phyloP scores from a whole-genome alignment of 805 yeast genomes.

The Wickerhamomyces mucosus region DNA sequence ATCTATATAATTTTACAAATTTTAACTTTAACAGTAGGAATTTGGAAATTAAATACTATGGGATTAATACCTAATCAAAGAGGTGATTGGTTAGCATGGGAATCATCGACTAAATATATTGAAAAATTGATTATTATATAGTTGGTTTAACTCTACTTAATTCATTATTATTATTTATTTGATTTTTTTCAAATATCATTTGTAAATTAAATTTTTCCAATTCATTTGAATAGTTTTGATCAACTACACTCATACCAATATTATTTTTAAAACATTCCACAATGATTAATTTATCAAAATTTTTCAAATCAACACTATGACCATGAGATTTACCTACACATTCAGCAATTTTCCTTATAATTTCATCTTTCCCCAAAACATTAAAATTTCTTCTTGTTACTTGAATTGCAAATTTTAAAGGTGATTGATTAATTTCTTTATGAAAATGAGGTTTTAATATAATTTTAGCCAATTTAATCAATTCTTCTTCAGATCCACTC shows the following conservation, averaged over 20 bases:
- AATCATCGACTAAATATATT: constrained; percentile 26
- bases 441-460: constrained; percentile 69
- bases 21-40: constrained; percentile 59
- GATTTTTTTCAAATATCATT: constrained; percentile 52
- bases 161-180: constrained; percentile 6
- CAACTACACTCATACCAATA: constrained; percentile 80
- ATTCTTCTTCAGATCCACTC: constrained; percentile 60
- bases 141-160: constrained; percentile 7
- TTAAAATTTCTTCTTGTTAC: constrained; percentile 73
- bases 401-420: constrained; percentile 64
- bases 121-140: constrained; percentile 3
- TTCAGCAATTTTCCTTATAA: constrained; percentile 64
- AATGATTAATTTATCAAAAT: constrained; percentile 67
- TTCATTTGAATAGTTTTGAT: constrained; percentile 48
- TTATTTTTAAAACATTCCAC: constrained; percentile 86
- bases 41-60: constrained; percentile 80
- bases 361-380: constrained; percentile 58
- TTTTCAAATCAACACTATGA: constrained; percentile 72
- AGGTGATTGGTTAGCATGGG: constrained; percentile 94
- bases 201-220: constrained; percentile 70
- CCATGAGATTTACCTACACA: constrained; percentile 60
- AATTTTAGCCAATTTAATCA: constrained; percentile 45
- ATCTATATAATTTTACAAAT: constrained; percentile 26
- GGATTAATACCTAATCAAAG: constrained; percentile 81
- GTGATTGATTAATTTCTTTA: constrained; percentile 26